These are phyloP conservation scores for Durusdinium trenchii DNA, from an alignment of 73 alveolate genomes.

Conservation along the genomic window DNA sequence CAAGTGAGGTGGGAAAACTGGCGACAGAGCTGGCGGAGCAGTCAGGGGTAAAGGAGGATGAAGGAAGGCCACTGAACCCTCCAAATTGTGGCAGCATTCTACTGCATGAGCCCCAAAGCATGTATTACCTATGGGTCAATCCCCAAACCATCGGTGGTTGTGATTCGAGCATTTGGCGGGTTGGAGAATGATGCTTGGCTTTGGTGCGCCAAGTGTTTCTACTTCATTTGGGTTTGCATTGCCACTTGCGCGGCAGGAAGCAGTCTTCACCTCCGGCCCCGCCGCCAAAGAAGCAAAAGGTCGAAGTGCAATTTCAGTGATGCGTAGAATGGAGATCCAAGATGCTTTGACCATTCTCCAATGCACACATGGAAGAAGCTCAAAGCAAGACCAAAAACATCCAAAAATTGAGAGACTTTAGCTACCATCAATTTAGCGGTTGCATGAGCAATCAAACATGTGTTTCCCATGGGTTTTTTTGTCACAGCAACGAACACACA, in stretches of 20 bases:
- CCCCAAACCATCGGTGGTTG: background rate
- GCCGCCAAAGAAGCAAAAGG: constrained; percentile 74
- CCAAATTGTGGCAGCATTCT: background rate
- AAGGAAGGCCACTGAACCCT: background rate
- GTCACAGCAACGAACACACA: background rate
- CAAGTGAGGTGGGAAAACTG: background rate
- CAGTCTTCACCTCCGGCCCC: constrained; percentile 1
- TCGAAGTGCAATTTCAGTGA: constrained; percentile 57
- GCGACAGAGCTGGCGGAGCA: background rate
- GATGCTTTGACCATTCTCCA: background rate
- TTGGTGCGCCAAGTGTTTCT: background rate
- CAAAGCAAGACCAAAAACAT: background rate
- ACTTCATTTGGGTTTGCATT: background rate
- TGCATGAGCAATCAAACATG: background rate
- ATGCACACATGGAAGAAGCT: background rate
- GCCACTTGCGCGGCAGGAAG: constrained; percentile 28
- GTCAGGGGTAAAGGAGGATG: too few relatives aligned
- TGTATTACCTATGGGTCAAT: background rate
- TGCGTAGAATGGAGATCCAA: background rate
- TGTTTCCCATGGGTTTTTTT: background rate
- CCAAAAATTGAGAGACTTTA: background rate
- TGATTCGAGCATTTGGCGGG: too few relatives aligned
- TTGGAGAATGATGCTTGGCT: background rate
- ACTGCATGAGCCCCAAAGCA: background rate
- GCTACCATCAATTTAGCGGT: background rate